Percentiles rank a stretch among this genome's conserved stretches.
These are phyloP conservation scores for Pseudozyma hubeiensis DNA, from an alignment of 1,284 basidiomycete genomes.

Conservation along the genomic window DNA sequence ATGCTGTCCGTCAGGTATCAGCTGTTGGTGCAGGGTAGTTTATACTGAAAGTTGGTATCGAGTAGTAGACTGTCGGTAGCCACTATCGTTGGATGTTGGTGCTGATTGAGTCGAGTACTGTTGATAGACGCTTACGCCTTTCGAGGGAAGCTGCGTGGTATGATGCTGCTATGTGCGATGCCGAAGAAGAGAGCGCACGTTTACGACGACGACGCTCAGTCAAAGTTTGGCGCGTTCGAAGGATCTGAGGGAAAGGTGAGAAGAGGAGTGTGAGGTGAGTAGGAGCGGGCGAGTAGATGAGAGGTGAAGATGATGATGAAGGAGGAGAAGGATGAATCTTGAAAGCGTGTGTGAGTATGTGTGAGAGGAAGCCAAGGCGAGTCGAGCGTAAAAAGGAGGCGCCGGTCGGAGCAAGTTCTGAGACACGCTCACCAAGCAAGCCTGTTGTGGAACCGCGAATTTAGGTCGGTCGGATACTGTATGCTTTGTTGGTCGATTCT, in stretches of 20 bases:
- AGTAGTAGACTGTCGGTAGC: no score
- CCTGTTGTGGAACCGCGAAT: slow-evolving; percentile 20
- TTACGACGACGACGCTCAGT: not conserved
- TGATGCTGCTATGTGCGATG: not conserved
- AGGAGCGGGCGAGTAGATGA: not conserved
- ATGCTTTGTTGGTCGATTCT: slow-evolving; percentile 47
- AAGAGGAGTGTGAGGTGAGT: not conserved
- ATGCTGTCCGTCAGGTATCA: no score
- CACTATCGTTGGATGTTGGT: not conserved
- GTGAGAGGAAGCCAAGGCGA: not conserved
- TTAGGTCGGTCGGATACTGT: not conserved
- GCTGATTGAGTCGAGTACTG: not conserved
- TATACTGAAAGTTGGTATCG: no score
- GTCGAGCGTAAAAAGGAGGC: not conserved
- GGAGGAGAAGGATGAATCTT: not conserved
- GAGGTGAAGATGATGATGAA: slow-evolving; percentile 6
- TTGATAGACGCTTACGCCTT: no score
- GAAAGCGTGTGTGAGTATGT: slow-evolving; percentile 8
- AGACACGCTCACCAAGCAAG: slow-evolving; percentile 21
- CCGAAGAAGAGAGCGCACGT: not conserved
- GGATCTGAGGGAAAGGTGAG: not conserved
- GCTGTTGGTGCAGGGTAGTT: no score
- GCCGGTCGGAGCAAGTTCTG: slow-evolving; percentile 3
- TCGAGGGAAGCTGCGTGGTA: not conserved
- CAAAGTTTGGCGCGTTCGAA: slow-evolving; percentile 1